Evolutionary conservation across 1,284 basidiomycete genomes (phyloP).

Genomic region (Cryptococcus sp.): DNA sequence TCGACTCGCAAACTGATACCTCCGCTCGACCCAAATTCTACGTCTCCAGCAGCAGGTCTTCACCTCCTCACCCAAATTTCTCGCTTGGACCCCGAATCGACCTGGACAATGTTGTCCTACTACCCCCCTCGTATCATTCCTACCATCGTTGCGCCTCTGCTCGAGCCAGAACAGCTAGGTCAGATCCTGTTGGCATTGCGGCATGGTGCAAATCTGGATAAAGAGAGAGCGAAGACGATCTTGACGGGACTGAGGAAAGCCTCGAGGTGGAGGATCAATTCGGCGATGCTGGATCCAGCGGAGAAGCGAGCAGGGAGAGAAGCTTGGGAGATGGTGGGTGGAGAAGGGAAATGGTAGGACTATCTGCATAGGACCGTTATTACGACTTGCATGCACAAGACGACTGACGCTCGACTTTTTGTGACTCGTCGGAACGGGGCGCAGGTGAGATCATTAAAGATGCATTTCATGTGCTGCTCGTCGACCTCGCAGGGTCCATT

Average conservation of each 20-base stretch:
- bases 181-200: conserved; percentile 20
- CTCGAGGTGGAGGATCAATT: conserved; percentile 33
- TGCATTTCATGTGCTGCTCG: too few relatives aligned
- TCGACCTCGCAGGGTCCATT: too few relatives aligned
- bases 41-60: conserved; percentile 29
- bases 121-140: conserved; percentile 22
- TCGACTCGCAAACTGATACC: conserved; percentile 3
- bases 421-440: too few relatives aligned
- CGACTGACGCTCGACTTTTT: too few relatives aligned
- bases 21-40: conserved; percentile 22
- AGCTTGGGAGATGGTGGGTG: conserved; percentile 13
- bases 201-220: conserved; percentile 1
- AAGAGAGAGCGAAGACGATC: conserved; percentile 11
- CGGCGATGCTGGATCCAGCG: conserved; percentile 25
- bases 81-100: conserved; percentile 2
- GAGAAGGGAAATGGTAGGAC: conserved; percentile 12
- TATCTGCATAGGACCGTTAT: too few relatives aligned
- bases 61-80: conserved; percentile 25
- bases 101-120: conserved; percentile 12
- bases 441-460: too few relatives aligned
- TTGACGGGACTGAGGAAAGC: conserved; percentile 22
- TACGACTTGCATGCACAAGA: too few relatives aligned
- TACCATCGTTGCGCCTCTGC: conserved; percentile 22
- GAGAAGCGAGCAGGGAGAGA: conserved; percentile 17
- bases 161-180: conserved; percentile 41